Conservation (phyloP, 768 basidiomycete species). For the Imleria badia region DNA sequence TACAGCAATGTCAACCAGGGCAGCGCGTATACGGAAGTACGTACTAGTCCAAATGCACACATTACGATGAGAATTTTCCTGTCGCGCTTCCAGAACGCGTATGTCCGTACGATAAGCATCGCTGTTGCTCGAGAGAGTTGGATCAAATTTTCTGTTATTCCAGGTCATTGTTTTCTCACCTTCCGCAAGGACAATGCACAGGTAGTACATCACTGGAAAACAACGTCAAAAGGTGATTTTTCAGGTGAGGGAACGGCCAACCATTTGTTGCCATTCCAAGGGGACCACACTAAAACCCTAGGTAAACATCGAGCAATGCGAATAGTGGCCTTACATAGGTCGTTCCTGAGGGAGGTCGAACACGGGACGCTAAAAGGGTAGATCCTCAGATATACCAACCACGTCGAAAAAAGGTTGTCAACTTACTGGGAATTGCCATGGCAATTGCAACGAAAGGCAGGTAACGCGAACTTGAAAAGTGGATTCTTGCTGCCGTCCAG, state of each 20-base stretch:
- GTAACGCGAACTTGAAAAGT: slow-evolving; percentile 22
- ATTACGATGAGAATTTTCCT: slow-evolving; percentile 20
- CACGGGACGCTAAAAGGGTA: slow-evolving; percentile 4
- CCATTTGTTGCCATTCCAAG: slow-evolving; percentile 11
- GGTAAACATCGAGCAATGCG: neutral
- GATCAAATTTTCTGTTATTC: neutral
- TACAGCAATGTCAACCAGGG: neutral
- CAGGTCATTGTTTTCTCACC: slow-evolving; percentile 5
- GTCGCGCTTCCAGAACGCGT: slow-evolving; percentile 15
- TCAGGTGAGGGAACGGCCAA: neutral
- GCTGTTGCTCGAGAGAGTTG: neutral
- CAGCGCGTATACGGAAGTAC: neutral
- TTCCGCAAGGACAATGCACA: slow-evolving; percentile 16
- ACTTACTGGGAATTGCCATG: slow-evolving; percentile 15
- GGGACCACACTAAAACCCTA: slow-evolving; percentile 7
- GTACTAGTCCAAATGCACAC: slow-evolving; percentile 8
- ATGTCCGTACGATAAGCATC: slow-evolving; percentile 22
- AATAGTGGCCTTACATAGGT: slow-evolving; percentile 7
- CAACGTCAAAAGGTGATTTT: neutral
- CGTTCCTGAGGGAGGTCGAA: neutral
- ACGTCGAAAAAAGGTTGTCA: neutral
- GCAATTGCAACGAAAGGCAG: slow-evolving; percentile 17
- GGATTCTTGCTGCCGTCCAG: slow-evolving; percentile 19
- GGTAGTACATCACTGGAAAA: slow-evolving; percentile 12
- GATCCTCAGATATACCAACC: neutral